Conservation (phyloP, 306 rosid species). For the Fragaria vesca region DNA sequence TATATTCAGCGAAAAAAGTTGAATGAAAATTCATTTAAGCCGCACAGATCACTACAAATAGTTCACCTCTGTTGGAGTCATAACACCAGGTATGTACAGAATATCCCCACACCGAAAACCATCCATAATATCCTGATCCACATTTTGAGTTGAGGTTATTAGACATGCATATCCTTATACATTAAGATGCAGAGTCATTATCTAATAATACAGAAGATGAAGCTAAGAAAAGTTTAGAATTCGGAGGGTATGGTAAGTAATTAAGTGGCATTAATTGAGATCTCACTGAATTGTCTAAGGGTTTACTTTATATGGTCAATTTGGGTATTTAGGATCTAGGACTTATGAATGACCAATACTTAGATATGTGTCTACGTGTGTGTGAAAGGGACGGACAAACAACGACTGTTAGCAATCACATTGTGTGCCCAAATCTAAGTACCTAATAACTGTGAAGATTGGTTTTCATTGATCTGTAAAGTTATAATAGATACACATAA, state of each 20-base stretch:
- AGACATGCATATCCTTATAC: neutral
- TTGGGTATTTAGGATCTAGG: neutral
- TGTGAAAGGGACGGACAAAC: neutral
- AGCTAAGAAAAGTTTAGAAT: neutral
- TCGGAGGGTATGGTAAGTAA: neutral
- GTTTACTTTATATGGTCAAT: neutral
- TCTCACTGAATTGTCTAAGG: neutral
- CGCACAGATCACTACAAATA: neutral
- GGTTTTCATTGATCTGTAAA: no score
- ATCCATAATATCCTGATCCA: conserved; percentile 63
- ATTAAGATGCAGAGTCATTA: conserved; percentile 8
- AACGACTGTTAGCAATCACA: neutral
- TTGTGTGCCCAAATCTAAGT: neutral
- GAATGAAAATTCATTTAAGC: conserved; percentile 2
- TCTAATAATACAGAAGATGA: neutral
- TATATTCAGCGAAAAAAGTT: conserved; percentile 5
- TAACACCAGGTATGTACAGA: conserved; percentile 82
- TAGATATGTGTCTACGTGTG: no score
- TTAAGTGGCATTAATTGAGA: neutral
- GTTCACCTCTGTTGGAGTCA: conserved; percentile 98
- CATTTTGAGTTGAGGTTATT: neutral
- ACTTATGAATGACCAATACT: neutral
- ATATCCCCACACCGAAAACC: conserved; percentile 40
- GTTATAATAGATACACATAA: no score
- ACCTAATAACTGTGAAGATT: no score